phyloP scores from a whole-genome alignment of 139 green algal genomes.

The Chlamydomonas schloesseri region DNA sequence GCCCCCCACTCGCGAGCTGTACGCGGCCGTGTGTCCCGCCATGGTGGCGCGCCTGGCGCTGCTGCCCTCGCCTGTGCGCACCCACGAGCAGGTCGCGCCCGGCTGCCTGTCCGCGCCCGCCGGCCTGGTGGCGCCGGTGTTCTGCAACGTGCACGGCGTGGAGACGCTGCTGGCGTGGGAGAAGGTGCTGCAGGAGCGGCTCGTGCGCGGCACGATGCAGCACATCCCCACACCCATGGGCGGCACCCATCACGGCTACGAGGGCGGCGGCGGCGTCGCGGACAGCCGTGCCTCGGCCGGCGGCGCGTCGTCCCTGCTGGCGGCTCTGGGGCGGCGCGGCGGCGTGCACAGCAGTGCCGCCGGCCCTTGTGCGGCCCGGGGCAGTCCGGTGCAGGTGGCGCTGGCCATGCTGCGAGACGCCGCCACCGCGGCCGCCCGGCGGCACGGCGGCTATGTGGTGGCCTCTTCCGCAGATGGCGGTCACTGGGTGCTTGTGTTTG shows the following conservation, averaged over 20 bases:
- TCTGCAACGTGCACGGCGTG: conserved; percentile 35
- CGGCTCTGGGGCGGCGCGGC: too few species aligned
- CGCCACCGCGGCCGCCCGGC: background rate
- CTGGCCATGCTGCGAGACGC: conserved; percentile 8
- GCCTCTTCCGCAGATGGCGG: conserved; percentile 10
- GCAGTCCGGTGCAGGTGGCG: background rate
- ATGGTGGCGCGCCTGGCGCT: conserved; percentile 5
- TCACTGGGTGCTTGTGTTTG: conserved; percentile 41
- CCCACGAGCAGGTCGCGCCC: conserved; percentile 17
- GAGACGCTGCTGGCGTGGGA: conserved; percentile 39
- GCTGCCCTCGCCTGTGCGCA: conserved; percentile 4
- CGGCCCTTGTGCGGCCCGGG: too few species aligned
- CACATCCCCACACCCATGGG: background rate
- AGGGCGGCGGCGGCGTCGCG: background rate
- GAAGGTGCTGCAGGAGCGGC: conserved; percentile 1
- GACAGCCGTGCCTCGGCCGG: background rate
- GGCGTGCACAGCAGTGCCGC: background rate
- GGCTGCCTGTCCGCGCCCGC: conserved; percentile 39
- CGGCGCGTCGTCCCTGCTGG: background rate
- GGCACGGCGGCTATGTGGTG: conserved; percentile 33
- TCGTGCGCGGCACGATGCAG: background rate
- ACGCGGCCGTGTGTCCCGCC: background rate
- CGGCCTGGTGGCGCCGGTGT: conserved; percentile 33
- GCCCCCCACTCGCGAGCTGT: background rate
- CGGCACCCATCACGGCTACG: background rate